Evolutionary conservation across 441 rosid genomes (phyloP), one percentile per base, ranked within the genome.

Genomic region (Populus hybrid): DNA sequence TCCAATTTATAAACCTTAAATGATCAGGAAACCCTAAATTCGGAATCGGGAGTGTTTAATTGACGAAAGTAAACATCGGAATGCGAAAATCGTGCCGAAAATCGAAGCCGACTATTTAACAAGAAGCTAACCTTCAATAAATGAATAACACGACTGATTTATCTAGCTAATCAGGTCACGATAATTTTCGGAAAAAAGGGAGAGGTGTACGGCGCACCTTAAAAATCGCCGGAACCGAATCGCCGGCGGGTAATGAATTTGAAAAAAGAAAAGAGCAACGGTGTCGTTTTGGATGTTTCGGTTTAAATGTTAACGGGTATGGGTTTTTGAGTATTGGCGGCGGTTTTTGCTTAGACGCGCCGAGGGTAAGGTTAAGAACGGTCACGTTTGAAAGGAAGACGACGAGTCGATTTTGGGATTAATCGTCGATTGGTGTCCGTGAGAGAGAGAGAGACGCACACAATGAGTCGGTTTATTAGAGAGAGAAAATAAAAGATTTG

Each of bases 341-440:
- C 83, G 85, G 82, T 76, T 81, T 79, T 28, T 73, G 78, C 73
- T 76, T 61, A 70, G 88, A 81, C 71, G 73, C 63, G 82, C 77
- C 70, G 59, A 70, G 30, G 80, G 83, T 74, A 77, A 83, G 69
- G 82, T 35, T 74, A 72, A 77, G 65, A 69, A 73, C 76, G 80
- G 75, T 72, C 80, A 79, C 85, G 83, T 86, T 82, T 69, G 74
- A 7, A 9, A 23, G 76, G 83, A 78, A 84, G 78, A 89, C 70
- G 79, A 89, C 76, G 77, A 84, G 76, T 76, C 81, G 77, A 83
- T 74, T 83, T 85, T 84, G 77, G 85, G 91, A 79, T 81, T 87
- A 88, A 88, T 88, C 90, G 94, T 87, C 88, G 90, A 90, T 82
- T 78, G 69, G 84, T 73, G 50, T n/a, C 65, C 66, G 21, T n/a